A percentile compares a stretch with the other conserved stretches of the same genome.
phyloP scores from a whole-genome alignment of 495 filamentous ascomycete species.

The Hypoxylon crocopeplum region DNA sequence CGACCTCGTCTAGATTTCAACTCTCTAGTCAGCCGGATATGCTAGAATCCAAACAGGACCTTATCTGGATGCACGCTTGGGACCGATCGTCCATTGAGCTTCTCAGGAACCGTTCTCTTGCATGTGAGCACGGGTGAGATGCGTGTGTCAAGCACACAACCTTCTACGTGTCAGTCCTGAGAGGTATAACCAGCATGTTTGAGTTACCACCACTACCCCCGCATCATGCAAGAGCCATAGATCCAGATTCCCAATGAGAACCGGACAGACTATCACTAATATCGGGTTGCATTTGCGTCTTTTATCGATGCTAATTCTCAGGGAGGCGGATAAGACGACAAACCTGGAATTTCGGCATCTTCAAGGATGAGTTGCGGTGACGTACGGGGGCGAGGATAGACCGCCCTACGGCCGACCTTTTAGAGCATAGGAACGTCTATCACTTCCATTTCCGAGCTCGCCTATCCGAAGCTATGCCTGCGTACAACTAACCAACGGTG shows the following conservation, averaged over 20 bases:
- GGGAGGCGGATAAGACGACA: slow-evolving; percentile 1
- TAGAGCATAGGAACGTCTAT: slow-evolving; percentile 7
- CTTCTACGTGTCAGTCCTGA: slow-evolving; percentile 43
- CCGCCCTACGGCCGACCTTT: slow-evolving; percentile 22
- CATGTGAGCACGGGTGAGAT: slow-evolving; percentile 32
- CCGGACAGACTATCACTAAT: slow-evolving; percentile 29
- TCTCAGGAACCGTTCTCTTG: slow-evolving; percentile 32
- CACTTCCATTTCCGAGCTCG: slow-evolving; percentile 17
- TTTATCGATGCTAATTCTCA: slow-evolving; percentile 8
- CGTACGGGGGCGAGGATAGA: slow-evolving; percentile 8
- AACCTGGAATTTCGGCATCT: slow-evolving; percentile 15
- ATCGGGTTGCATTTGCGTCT: slow-evolving; percentile 24
- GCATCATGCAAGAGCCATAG: slow-evolving; percentile 36
- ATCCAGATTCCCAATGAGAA: slow-evolving; percentile 36
- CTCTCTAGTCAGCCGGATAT: slow-evolving; percentile 17
- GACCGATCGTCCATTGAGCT: slow-evolving; percentile 35
- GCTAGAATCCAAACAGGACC: slow-evolving; percentile 17
- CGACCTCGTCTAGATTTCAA: not conserved
- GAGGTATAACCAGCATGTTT: slow-evolving; percentile 31
- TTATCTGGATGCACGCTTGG: slow-evolving; percentile 31
- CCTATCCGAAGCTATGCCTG: slow-evolving; percentile 23
- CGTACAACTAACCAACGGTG: not conserved
- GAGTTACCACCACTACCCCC: slow-evolving; percentile 28
- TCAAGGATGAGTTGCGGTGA: slow-evolving; percentile 19
- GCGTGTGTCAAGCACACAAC: slow-evolving; percentile 32